These are phyloP conservation scores for Pseudocercospora macadamiae DNA, from an alignment of 2,329 filamentous ascomycete species.

Conservation along the genomic window DNA sequence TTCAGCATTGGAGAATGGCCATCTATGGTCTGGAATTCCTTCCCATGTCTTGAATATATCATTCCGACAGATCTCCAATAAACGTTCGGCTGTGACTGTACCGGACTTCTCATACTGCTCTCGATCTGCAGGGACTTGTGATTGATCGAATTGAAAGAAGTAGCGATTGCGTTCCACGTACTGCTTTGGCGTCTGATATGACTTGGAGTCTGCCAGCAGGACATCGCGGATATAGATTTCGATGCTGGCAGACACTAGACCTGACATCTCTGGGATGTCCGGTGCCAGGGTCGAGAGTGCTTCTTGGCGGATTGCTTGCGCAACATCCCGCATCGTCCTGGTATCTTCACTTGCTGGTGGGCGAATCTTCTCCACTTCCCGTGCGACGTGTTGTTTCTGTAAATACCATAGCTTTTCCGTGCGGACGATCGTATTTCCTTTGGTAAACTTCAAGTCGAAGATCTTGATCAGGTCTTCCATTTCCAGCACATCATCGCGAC, in stretches of 20 bases:
- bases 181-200: constrained; percentile 58
- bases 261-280: not conserved
- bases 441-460: constrained; percentile 87
- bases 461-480: constrained; percentile 70
- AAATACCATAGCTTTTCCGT: constrained; percentile 79
- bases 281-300: constrained; percentile 1
- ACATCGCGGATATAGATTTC: constrained; percentile 55
- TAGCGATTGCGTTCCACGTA: constrained; percentile 61
- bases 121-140: constrained; percentile 17
- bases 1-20: constrained; percentile 1
- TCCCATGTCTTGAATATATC: not conserved
- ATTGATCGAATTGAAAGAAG: constrained; percentile 53
- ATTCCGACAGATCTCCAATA: not conserved
- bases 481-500: constrained; percentile 70
- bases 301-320: constrained; percentile 27
- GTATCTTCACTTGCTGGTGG: constrained; percentile 35
- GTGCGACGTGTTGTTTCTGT: constrained; percentile 69
- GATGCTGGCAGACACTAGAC: constrained; percentile 28
- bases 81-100: not conserved
- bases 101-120: constrained; percentile 12
- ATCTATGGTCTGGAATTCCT: not conserved
- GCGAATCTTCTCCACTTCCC: constrained; percentile 51
- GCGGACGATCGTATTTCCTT: constrained; percentile 82
- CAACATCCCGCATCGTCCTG: constrained; percentile 40
- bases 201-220: constrained; percentile 58